These are phyloP conservation scores for Dactylonectria estremocensis DNA, from an alignment of 2,329 filamentous ascomycete species.

Conservation along the genomic window DNA sequence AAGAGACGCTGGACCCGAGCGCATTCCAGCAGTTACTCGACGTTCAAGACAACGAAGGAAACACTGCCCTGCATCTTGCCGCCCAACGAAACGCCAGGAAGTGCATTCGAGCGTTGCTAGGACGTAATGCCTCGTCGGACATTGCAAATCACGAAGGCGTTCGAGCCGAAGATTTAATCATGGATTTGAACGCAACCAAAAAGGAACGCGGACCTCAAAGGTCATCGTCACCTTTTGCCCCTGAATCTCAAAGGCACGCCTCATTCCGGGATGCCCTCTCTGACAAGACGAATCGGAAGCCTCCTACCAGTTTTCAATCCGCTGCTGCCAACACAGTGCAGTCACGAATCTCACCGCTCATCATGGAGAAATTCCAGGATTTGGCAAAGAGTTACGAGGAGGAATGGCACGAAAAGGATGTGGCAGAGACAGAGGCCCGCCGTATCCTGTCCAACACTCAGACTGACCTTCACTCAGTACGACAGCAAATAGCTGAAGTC, in stretches of 20 bases:
- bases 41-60: constrained; percentile 86
- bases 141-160: constrained; percentile 87
- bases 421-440: constrained; percentile 77
- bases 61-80: constrained; percentile 84
- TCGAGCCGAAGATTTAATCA: constrained; percentile 88
- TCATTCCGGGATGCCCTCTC: constrained; percentile 66
- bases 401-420: constrained; percentile 81
- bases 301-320: constrained; percentile 65
- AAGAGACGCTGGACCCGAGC: constrained; percentile 81
- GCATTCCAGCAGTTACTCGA: constrained; percentile 86
- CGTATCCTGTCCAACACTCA: constrained; percentile 77
- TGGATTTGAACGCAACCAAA: constrained; percentile 78
- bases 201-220: constrained; percentile 78
- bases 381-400: constrained; percentile 81
- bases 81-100: constrained; percentile 91
- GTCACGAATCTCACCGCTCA: constrained; percentile 76
- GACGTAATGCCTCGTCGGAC: constrained; percentile 86
- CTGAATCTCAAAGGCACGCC: constrained; percentile 71
- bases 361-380: constrained; percentile 81
- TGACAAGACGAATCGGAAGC: constrained; percentile 60
- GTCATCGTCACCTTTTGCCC: constrained; percentile 82
- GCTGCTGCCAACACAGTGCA: constrained; percentile 80
- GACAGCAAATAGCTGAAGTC: constrained; percentile 72
- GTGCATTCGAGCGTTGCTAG: constrained; percentile 84
- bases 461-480: constrained; percentile 74